Conservation (phyloP, 1,284 basidiomycete species). For the Tilletia caries region DNA sequence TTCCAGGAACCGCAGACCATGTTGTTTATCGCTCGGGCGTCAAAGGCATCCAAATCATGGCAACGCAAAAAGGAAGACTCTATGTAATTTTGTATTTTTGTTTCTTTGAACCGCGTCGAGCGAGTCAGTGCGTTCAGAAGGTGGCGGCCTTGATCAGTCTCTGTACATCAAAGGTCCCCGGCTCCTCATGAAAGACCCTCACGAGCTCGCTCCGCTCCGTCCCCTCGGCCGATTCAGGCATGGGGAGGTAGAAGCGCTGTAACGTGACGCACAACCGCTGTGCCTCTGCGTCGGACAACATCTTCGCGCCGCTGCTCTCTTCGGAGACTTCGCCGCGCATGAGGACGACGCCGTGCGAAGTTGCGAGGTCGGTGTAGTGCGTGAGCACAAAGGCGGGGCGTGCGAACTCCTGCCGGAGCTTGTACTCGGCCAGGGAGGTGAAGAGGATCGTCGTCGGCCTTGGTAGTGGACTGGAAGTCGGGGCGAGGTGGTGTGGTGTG, state of each 20-base stretch:
- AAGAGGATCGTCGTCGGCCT: conserved; percentile 67
- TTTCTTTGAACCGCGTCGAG: too few relatives aligned
- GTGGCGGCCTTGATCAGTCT: conserved; percentile 34
- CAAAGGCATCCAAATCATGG: too few relatives aligned
- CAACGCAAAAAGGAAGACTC: too few relatives aligned
- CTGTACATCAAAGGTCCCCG: conserved; percentile 38
- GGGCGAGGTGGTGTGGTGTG: conserved; percentile 52
- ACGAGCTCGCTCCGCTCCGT: conserved; percentile 34
- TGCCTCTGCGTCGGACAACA: conserved; percentile 48
- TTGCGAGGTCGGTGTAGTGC: conserved; percentile 82
- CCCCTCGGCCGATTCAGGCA: conserved; percentile 18
- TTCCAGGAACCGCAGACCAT: too few relatives aligned
- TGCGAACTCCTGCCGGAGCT: conserved; percentile 77
- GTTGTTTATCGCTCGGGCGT: too few relatives aligned
- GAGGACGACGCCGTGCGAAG: conserved; percentile 76
- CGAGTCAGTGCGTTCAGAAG: background rate
- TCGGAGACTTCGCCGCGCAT: conserved; percentile 84
- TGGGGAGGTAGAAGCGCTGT: conserved; percentile 48
- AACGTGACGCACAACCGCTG: conserved; percentile 44
- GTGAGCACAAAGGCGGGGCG: conserved; percentile 87
- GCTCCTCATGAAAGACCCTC: conserved; percentile 38
- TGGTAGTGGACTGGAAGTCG: background rate
- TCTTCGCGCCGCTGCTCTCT: conserved; percentile 37
- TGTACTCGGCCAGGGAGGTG: conserved; percentile 92
- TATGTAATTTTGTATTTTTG: too few relatives aligned